phyloP scores from a whole-genome alignment of 208 protist species.

The Spongospora subterranea region DNA sequence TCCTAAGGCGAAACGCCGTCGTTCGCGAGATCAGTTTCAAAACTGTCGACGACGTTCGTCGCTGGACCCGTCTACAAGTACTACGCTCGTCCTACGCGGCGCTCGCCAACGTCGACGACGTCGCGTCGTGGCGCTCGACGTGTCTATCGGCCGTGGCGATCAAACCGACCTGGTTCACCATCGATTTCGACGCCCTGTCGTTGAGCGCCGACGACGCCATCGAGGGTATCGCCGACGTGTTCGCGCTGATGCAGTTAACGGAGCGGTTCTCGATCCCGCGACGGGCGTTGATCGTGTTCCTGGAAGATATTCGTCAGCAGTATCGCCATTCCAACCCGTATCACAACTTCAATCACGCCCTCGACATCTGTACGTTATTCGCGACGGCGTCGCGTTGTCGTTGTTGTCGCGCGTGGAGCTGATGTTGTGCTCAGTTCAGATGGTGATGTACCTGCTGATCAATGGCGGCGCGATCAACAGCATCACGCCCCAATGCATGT shows the following conservation, averaged over 20 bases:
- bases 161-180: neutral
- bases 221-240: neutral
- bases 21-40: neutral
- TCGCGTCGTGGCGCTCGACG: neutral
- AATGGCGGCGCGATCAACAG: neutral
- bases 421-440: too few species aligned
- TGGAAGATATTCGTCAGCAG: neutral
- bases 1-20: neutral
- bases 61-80: neutral
- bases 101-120: too few species aligned
- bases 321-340: neutral
- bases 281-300: neutral
- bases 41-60: neutral
- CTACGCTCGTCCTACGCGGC: neutral
- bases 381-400: too few species aligned
- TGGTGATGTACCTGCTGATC: neutral
- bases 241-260: neutral
- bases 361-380: too few species aligned
- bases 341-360: neutral
- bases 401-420: too few species aligned
- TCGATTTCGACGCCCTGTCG: constrained; percentile 1
- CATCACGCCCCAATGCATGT: neutral
- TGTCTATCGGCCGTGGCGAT: neutral
- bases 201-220: neutral
- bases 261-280: neutral